A percentile compares a stretch with the other conserved stretches of the same genome.
Evolutionary conservation across 75 land plant genomes (phyloP).

Genomic region (Ceratopteris richardii): DNA sequence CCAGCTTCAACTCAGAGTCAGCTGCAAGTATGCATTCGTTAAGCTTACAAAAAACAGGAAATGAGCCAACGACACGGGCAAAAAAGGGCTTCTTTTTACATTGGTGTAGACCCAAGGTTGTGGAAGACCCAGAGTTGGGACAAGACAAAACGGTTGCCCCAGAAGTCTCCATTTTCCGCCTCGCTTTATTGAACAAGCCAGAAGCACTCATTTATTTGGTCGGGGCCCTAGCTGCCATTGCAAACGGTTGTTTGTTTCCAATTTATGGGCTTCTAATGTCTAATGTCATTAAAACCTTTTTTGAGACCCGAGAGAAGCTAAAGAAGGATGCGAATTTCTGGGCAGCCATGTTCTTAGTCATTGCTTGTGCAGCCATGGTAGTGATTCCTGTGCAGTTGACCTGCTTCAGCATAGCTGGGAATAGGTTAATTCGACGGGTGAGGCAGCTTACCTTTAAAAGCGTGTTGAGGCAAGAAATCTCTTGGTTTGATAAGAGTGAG

Average conservation of each 20-base stretch:
- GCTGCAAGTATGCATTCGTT: not conserved
- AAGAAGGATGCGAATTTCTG: conserved; percentile 38
- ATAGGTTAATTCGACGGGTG: conserved; percentile 28
- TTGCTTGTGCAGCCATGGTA: conserved; percentile 20
- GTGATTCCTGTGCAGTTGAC: conserved; percentile 14
- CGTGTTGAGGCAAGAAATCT: conserved; percentile 59
- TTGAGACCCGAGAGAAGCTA: conserved; percentile 24
- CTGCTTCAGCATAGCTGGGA: conserved; percentile 40
- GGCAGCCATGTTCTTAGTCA: conserved; percentile 38
- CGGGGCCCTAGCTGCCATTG: conserved; percentile 39
- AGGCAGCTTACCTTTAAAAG: conserved; percentile 58
- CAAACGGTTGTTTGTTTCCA: conserved; percentile 32
- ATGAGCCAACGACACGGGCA: not conserved
- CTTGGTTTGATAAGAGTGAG: conserved; percentile 67
- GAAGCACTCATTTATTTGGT: conserved; percentile 49
- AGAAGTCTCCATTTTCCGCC: conserved; percentile 48
- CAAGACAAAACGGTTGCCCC: conserved; percentile 2
- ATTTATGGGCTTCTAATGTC: conserved; percentile 39
- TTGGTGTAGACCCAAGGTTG: too few species aligned
- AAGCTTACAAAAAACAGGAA: not conserved
- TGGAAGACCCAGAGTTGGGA: conserved; percentile 1
- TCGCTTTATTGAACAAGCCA: conserved; percentile 69
- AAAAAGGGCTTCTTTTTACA: too few species aligned
- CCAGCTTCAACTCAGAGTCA: conserved; percentile 44
- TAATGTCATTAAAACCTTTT: conserved; percentile 30